Percentiles rank a stretch among this genome's conserved stretches.
These are phyloP conservation scores for Penicillium odoratum DNA, from an alignment of 495 filamentous ascomycete species.

Conservation along the genomic window DNA sequence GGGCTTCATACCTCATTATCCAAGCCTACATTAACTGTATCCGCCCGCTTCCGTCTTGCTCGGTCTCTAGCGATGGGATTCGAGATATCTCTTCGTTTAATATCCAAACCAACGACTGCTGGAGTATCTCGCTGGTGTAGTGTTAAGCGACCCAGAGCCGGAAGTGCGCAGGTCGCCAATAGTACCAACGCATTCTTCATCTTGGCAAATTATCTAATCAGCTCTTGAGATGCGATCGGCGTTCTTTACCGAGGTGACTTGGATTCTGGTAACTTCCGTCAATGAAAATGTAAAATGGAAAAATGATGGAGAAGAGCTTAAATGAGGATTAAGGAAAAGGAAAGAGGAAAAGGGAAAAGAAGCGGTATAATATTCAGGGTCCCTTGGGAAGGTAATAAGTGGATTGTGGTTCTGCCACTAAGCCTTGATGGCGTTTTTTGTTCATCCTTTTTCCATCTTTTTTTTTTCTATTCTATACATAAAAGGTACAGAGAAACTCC, in stretches of 20 bases:
- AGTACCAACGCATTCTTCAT: slow-evolving; percentile 26
- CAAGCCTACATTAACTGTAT: slow-evolving; percentile 31
- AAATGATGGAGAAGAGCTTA: background rate
- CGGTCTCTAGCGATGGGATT: slow-evolving; percentile 37
- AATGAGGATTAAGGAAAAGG: background rate
- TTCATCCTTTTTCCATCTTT: too few species aligned
- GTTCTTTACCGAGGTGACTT: background rate
- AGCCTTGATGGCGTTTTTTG: background rate
- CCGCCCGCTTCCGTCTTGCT: slow-evolving; percentile 37
- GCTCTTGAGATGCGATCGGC: slow-evolving; percentile 1
- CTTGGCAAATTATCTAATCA: background rate
- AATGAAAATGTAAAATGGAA: too few species aligned
- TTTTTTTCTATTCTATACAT: too few species aligned
- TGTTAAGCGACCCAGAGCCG: slow-evolving; percentile 22
- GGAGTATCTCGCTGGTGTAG: slow-evolving; percentile 37
- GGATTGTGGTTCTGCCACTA: background rate
- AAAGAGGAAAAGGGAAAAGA: background rate
- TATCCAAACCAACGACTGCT: slow-evolving; percentile 39
- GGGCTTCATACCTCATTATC: slow-evolving; percentile 42
- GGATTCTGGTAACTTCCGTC: too few species aligned
- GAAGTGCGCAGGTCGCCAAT: slow-evolving; percentile 22
- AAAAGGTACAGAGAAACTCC: background rate
- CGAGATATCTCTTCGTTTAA: slow-evolving; percentile 36
- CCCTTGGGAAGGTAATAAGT: background rate
- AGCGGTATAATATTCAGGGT: background rate